These are phyloP conservation scores for Entelexis sorbosivorans DNA, from an alignment of 1,139 yeast species.

Conservation along the genomic window DNA sequence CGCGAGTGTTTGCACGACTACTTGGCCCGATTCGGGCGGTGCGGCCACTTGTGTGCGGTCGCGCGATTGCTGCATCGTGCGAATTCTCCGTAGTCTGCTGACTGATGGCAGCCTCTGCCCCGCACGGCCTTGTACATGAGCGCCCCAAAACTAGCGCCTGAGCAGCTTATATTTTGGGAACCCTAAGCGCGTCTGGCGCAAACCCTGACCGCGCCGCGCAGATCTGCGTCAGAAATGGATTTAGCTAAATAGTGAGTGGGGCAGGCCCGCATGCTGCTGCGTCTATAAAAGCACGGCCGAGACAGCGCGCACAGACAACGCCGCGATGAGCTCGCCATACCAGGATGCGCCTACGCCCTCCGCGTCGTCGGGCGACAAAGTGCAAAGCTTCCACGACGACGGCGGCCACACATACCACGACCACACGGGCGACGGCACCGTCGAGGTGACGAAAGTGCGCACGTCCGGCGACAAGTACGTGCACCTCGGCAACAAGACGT, in stretches of 20 bases:
- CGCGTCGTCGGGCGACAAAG: not conserved
- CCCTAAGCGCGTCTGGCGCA: not conserved
- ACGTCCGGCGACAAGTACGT: constrained; percentile 39
- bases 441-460: constrained; percentile 10
- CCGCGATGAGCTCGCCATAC: not conserved
- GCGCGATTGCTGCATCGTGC: not conserved
- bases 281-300: not conserved
- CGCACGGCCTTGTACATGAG: not conserved
- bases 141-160: not conserved
- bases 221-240: not conserved
- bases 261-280: not conserved
- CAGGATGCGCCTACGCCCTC: not conserved
- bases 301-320: not conserved
- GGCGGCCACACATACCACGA: not conserved
- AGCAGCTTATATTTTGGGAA: not conserved
- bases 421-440: not conserved
- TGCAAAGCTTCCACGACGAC: not conserved
- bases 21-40: not conserved
- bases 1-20: too few species aligned
- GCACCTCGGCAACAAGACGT: constrained; percentile 55
- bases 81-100: not conserved
- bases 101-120: not conserved
- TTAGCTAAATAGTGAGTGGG: not conserved
- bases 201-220: not conserved
- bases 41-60: not conserved